phyloP scores from a whole-genome alignment of 495 filamentous ascomycete species.

The Xylaria intraflava region DNA sequence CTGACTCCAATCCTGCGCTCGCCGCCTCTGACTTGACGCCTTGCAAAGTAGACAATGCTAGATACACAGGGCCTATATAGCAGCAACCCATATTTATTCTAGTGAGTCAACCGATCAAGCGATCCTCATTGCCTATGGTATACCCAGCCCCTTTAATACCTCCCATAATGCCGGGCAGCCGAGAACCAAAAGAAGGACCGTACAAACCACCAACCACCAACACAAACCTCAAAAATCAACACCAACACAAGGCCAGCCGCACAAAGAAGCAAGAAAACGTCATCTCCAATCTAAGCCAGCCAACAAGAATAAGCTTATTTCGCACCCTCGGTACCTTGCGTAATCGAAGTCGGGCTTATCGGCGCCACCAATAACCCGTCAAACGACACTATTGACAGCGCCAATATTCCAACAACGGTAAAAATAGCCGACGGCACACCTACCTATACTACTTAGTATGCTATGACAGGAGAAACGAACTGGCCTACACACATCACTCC shows the following conservation, averaged over 20 bases:
- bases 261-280: not conserved
- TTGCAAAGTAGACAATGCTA: not conserved
- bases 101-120: not conserved
- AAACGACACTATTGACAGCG: not conserved
- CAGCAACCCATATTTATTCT: not conserved
- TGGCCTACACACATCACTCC: too few relatives aligned
- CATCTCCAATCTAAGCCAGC: not conserved
- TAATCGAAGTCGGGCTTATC: slow-evolving; percentile 2
- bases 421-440: not conserved
- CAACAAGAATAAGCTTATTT: not conserved
- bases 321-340: not conserved
- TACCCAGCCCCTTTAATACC: too few relatives aligned
- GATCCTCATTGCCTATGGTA: too few relatives aligned
- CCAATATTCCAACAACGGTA: not conserved
- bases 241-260: not conserved
- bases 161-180: too few relatives aligned
- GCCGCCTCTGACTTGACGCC: not conserved
- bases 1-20: not conserved
- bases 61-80: too few relatives aligned
- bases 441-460: not conserved
- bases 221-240: not conserved
- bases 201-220: not conserved
- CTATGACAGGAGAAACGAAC: too few relatives aligned
- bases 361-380: not conserved
- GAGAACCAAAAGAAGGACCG: too few relatives aligned